These are phyloP conservation scores for Teunomyces atbi DNA, from an alignment of 805 yeast species.

Conservation along the genomic window DNA sequence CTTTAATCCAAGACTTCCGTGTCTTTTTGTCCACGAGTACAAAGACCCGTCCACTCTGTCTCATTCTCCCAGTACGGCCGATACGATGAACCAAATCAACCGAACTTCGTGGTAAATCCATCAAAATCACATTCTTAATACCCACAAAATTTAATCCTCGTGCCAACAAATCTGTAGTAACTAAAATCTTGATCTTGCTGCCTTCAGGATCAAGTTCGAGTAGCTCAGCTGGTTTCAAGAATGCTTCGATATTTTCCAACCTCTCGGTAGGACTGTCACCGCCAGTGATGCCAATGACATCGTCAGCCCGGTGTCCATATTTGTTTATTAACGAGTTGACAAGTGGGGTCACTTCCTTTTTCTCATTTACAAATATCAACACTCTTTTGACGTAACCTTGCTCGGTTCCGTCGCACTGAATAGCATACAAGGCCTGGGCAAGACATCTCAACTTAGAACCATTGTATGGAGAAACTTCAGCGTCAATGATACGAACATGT, in stretches of 20 bases:
- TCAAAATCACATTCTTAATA: slow-evolving; percentile 75
- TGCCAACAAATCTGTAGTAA: slow-evolving; percentile 86
- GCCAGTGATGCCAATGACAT: slow-evolving; percentile 67
- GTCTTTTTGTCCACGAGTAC: slow-evolving; percentile 68
- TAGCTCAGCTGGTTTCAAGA: slow-evolving; percentile 58
- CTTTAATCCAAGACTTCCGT: slow-evolving; percentile 78
- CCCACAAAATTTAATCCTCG: slow-evolving; percentile 86
- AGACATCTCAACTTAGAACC: slow-evolving; percentile 82
- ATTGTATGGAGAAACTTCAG: slow-evolving; percentile 72
- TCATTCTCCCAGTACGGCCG: slow-evolving; percentile 94
- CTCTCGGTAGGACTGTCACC: slow-evolving; percentile 63
- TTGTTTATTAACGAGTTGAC: slow-evolving; percentile 50
- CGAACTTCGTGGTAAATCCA: slow-evolving; percentile 82
- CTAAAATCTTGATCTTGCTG: slow-evolving; percentile 59
- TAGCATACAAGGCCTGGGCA: slow-evolving; percentile 85
- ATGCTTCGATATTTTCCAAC: slow-evolving; percentile 52
- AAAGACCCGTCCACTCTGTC: slow-evolving; percentile 83
- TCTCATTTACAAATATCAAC: slow-evolving; percentile 80
- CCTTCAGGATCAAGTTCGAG: slow-evolving; percentile 29
- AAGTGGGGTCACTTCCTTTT: slow-evolving; percentile 58
- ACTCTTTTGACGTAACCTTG: slow-evolving; percentile 72
- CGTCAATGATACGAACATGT: slow-evolving; percentile 72
- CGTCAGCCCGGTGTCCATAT: slow-evolving; percentile 35
- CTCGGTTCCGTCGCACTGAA: slow-evolving; percentile 81
- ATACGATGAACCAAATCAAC: slow-evolving; percentile 87